Evolutionary conservation across 495 filamentous ascomycete genomes (phyloP).

Genomic region (Talaromyces trachyspermus): DNA sequence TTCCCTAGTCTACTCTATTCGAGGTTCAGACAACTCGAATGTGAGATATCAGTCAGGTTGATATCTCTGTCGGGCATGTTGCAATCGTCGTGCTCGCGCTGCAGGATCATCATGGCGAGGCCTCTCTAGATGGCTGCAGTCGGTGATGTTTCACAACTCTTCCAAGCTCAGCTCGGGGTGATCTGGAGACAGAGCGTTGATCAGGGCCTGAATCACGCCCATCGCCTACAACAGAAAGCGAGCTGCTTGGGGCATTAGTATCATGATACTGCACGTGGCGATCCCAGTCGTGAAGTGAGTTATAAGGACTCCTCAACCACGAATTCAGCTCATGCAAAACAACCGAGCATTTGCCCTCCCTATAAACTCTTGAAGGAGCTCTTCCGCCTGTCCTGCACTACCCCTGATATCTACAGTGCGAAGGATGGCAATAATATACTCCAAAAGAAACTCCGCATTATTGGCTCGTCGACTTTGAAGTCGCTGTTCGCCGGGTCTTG

Average conservation of each 20-base stretch:
- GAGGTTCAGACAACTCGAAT: too few species aligned
- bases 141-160: constrained; percentile 19
- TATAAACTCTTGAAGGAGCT: constrained; percentile 79
- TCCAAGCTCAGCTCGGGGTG: constrained; percentile 13
- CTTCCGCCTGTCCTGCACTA: constrained; percentile 76
- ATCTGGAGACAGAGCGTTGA: constrained; percentile 13
- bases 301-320: constrained; percentile 76
- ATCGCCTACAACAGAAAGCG: neutral
- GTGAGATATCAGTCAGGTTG: constrained; percentile 30
- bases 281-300: constrained; percentile 68
- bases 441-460: constrained; percentile 84
- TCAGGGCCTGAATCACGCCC: constrained; percentile 20
- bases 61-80: constrained; percentile 30
- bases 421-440: constrained; percentile 82
- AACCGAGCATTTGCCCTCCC: constrained; percentile 69
- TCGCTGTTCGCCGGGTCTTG: constrained; percentile 30
- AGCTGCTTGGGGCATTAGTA: neutral
- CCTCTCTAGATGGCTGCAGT: constrained; percentile 5
- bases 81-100: constrained; percentile 18
- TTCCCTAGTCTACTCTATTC: too few species aligned
- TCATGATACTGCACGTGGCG: constrained; percentile 65
- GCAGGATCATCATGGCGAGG: constrained; percentile 15
- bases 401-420: constrained; percentile 87
- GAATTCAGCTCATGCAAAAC: constrained; percentile 79
- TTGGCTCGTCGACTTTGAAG: constrained; percentile 48